Evolutionary conservation across 148 eudicot genomes (phyloP), one percentile per base, ranked within the genome.

Genomic region (Rhododendron ovatum): DNA sequence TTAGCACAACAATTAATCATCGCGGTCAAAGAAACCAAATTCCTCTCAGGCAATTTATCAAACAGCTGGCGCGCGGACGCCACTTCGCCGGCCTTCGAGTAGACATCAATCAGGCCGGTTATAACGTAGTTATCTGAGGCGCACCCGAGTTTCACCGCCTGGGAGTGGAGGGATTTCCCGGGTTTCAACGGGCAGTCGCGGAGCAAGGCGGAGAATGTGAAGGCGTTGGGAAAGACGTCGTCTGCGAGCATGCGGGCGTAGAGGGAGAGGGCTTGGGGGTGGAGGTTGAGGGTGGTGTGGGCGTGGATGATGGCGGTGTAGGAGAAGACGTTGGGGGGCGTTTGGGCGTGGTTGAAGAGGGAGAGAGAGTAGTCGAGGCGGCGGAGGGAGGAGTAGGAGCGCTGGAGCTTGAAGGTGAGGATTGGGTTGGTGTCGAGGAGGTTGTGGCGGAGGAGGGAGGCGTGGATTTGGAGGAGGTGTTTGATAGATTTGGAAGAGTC

Each of bases 401-500:
- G 94, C 81, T 93, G 99, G 84, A 96, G 96, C 93, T 95, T 96
- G 90, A 96, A 94, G 80, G 87, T 92, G 75, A 96, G 75, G 78
- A 89, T 85, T 59, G 93, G 90, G 85, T 93, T 86, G 89, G 57
- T 45, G 59, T 94, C 91, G n/a, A 93, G 91, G 22, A 93, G 91
- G 67, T 93, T 92, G 30, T 87, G 94, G 39, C 98, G 93, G 86
- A 95, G 81, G 30, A 95, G 82, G 35, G 88, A 92, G n/a, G 93
- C 93, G 78, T 95, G 98, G 87, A 95, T 88, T 92, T 93, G 84
- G 85, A 73, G 92, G 33, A 93, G 85, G 6, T 92, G 91, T 41
- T 75, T 24, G 81, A 84, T 82, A 45, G 87, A 78, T 85, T 88
- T 93, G 87, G 88, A 89, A 47, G 89, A 87, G 86, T 92, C 91